Conservation (phyloP, 805 yeast species). For the Yamadazyma tumulicola region DNA sequence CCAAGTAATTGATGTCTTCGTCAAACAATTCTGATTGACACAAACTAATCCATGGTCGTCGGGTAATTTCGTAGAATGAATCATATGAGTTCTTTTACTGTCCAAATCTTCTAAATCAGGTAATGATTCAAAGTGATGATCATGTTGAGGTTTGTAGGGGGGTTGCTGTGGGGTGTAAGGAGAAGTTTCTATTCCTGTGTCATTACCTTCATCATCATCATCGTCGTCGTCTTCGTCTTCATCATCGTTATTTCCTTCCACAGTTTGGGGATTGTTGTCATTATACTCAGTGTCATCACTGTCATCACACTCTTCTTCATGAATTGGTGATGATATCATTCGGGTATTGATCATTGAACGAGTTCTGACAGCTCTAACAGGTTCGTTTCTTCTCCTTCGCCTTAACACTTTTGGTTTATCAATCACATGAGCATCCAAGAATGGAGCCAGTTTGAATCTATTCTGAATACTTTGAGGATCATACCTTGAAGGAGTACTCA, state of each 20-base stretch:
- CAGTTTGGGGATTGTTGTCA: constrained; percentile 18
- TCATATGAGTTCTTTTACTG: constrained; percentile 41
- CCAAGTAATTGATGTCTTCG: constrained; percentile 39
- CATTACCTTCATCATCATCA: constrained; percentile 23
- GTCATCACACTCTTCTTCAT: constrained; percentile 35
- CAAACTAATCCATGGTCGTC: constrained; percentile 38
- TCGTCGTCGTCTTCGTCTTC: constrained; percentile 25
- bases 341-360: constrained; percentile 36
- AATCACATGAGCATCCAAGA: constrained; percentile 38
- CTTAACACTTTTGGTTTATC: constrained; percentile 30
- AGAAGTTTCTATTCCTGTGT: constrained; percentile 24
- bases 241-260: constrained; percentile 25
- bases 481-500: constrained; percentile 34
- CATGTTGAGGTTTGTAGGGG: constrained; percentile 25
- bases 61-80: constrained; percentile 35
- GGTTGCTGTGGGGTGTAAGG: constrained; percentile 43
- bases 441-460: constrained; percentile 45
- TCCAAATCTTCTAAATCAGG: constrained; percentile 45
- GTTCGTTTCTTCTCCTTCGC: constrained; percentile 19
- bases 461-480: constrained; percentile 41
- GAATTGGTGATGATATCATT: constrained; percentile 39
- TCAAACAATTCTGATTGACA: constrained; percentile 39
- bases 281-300: constrained; percentile 41
- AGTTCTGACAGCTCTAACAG: constrained; percentile 40
- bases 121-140: constrained; percentile 33